These are phyloP conservation scores for Tilletia walkeri DNA, from an alignment of 1,284 basidiomycete species.

Conservation along the genomic window DNA sequence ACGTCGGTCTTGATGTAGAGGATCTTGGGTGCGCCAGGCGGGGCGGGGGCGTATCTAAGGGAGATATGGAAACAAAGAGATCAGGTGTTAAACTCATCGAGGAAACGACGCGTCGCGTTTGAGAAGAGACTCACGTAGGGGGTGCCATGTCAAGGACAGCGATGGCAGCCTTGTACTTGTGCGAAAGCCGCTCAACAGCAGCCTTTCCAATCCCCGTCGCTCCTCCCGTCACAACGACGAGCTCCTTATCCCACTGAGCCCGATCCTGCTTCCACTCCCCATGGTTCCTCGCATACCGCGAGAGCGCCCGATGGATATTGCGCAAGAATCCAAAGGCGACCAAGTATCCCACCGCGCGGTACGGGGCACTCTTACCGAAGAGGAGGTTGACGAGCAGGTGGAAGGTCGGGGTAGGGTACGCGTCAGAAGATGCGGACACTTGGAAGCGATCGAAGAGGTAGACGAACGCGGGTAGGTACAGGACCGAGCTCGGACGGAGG, in stretches of 20 bases:
- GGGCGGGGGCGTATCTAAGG: slow-evolving; percentile 37
- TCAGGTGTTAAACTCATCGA: not conserved
- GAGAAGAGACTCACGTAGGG: slow-evolving; percentile 24
- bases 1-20: slow-evolving; percentile 54
- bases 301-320: slow-evolving; percentile 37
- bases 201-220: slow-evolving; percentile 52
- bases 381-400: slow-evolving; percentile 17
- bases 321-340: slow-evolving; percentile 39
- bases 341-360: slow-evolving; percentile 27
- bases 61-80: not conserved
- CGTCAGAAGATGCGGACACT: slow-evolving; percentile 9
- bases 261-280: slow-evolving; percentile 36
- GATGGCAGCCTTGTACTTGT: slow-evolving; percentile 39
- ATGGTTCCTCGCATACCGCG: slow-evolving; percentile 45
- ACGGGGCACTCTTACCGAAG: slow-evolving; percentile 15
- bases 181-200: slow-evolving; percentile 46
- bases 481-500: slow-evolving; percentile 43
- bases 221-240: slow-evolving; percentile 53
- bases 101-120: not conserved
- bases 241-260: slow-evolving; percentile 45
- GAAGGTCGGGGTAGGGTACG: slow-evolving; percentile 7
- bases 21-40: slow-evolving; percentile 47
- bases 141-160: slow-evolving; percentile 52
- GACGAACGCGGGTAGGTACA: slow-evolving; percentile 39
- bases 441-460: slow-evolving; percentile 35